Evolutionary conservation across 2,329 filamentous ascomycete species (phyloP).

Genomic region (Colletotrichum orchidophilum): DNA sequence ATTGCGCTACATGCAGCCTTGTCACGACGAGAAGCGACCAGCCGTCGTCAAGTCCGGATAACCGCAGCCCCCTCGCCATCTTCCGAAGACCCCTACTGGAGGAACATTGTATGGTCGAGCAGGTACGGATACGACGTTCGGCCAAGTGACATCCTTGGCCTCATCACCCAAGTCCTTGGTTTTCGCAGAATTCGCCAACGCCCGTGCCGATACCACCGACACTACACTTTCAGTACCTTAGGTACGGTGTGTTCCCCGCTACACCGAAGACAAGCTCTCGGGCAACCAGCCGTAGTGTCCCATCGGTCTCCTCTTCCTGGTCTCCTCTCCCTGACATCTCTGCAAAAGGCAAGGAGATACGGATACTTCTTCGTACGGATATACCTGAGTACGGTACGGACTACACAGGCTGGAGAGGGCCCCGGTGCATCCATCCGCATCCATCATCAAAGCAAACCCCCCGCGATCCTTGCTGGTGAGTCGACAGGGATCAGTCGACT

Average conservation of each 20-base stretch:
- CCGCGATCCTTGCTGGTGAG: slow-evolving; percentile 20
- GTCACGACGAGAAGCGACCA: slow-evolving; percentile 15
- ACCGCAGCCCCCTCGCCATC: slow-evolving; percentile 16
- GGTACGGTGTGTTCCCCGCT: background rate
- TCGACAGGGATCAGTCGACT: slow-evolving; percentile 28
- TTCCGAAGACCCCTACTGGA: slow-evolving; percentile 25
- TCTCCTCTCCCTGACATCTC: slow-evolving; percentile 4
- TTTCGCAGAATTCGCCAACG: slow-evolving; percentile 2
- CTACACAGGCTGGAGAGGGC: slow-evolving; percentile 8
- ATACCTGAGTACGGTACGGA: too few species aligned
- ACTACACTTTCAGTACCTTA: background rate
- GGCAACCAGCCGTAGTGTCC: slow-evolving; percentile 16
- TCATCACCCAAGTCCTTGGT: slow-evolving; percentile 31
- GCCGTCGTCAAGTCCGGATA: slow-evolving; percentile 26
- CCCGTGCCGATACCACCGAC: background rate
- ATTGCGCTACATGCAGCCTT: slow-evolving; percentile 22
- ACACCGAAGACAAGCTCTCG: slow-evolving; percentile 14
- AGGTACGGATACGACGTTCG: background rate
- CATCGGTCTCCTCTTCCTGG: slow-evolving; percentile 3
- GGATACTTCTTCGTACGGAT: too few species aligned
- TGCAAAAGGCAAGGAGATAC: background rate
- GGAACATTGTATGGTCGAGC: slow-evolving; percentile 12
- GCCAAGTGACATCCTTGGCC: slow-evolving; percentile 16
- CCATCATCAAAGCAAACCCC: slow-evolving; percentile 25
- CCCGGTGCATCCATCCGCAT: slow-evolving; percentile 13